Percentiles rank a stretch among this genome's conserved stretches.
phyloP scores from a whole-genome alignment of 305 asterid species.

The Caryopteris hybrid region DNA sequence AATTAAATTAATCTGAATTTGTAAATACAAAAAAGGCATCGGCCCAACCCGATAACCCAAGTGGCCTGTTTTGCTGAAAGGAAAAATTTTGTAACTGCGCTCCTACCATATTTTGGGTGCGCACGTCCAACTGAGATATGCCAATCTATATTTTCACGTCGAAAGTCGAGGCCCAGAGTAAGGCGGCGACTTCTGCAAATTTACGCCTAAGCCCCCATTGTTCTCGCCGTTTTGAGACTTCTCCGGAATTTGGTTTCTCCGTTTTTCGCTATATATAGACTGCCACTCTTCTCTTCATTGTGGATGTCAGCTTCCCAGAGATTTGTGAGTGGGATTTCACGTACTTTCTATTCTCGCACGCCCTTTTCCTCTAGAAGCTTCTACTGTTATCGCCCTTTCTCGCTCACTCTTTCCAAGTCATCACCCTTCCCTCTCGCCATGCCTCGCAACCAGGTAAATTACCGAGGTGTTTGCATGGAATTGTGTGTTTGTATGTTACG shows the following conservation, averaged over 20 bases:
- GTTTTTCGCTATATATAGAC: conserved; percentile 10
- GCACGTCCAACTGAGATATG: too few species aligned
- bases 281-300: too few species aligned
- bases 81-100: too few species aligned
- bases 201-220: not conserved
- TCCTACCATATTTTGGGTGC: too few species aligned
- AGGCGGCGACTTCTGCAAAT: conserved; percentile 17
- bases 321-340: conserved; percentile 24
- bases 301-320: conserved; percentile 53
- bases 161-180: too few species aligned
- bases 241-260: too few species aligned
- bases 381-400: conserved; percentile 16
- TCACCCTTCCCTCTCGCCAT: conserved; percentile 27
- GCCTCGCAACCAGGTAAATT: conserved; percentile 57
- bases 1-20: too few species aligned
- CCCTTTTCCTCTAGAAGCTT: conserved; percentile 18
- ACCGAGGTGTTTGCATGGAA: not conserved
- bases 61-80: too few species aligned
- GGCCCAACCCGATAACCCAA: too few species aligned
- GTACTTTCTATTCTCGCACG: conserved; percentile 13
- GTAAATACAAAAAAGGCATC: too few species aligned
- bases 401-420: conserved; percentile 20
- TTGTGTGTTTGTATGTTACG: not conserved
- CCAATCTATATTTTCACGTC: too few species aligned
- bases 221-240: not conserved